Base-by-base conservation (phyloP, 2,329 filamentous ascomycete genomes). In the Claviceps sorghi region DNA sequence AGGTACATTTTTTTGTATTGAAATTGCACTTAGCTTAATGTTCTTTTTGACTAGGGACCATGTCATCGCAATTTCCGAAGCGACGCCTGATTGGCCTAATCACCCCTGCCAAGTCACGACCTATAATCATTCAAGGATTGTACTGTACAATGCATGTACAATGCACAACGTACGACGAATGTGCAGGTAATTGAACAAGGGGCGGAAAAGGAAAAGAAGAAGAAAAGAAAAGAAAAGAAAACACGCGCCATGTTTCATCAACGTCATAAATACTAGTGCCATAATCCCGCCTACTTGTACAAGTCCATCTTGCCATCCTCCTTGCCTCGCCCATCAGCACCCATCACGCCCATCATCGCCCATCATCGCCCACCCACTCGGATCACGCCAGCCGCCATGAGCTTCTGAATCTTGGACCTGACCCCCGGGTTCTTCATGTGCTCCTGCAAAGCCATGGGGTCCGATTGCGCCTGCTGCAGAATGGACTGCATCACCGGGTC, bases 401-500 rank as follows among this genome's bases (percentile, higher is more conserved):
- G 74, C 73, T 96, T 96, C 76, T 96, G 88, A 58, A 98, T 86
- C 79, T 96, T 95, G 61, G 79, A 79, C 55, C 83, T 78, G 60
- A 98, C 86, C 54, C 76, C 78, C 0, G 88, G 80, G 74, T 97
- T 98, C 75, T 83, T 87, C 87, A 98, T 95, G 71, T 98, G 94
- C 69, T 98, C 91, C 66, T 94, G 85, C 57, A 98, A 79, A 46
- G 93, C 93, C 48, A 85, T 85, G 19, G 93, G 93, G 63, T 98
- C 87, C 52, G 81, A 82, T 76, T 97, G 95, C 46, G 93, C 93
- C 72, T 98, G 93, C 68, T 97, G 90, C 53, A 97, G 80, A 59
- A 96, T 96, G 59, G 85, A 86, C 72, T 98, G 89, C 91, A 98
- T 97, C 65, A 98, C 84, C 17, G 93, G 93, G 65, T 98, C 93